Base-by-base conservation (phyloP, 768 basidiomycete genomes). In the Phanerochaete sordida region DNA sequence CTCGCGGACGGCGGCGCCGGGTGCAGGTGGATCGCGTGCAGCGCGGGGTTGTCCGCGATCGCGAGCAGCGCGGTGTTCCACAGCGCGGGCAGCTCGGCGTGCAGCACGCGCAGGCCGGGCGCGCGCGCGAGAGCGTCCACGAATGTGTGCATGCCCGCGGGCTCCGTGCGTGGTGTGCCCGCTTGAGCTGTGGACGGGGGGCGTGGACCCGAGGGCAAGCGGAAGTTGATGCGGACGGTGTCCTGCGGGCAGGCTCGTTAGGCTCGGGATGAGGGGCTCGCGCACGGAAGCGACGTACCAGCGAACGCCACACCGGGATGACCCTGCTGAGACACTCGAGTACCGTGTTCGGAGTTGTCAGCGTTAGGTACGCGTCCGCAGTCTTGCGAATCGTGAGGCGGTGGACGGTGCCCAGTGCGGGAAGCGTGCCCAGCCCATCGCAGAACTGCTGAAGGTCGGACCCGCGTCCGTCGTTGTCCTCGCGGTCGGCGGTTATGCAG, bases 11-110 rank as follows among this genome's bases (percentile, higher is more conserved):
- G 77, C 57, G 70, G 66, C 47, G 23, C 35, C 5, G 60, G 65
- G 46, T 68, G 58, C 56, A 76, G 69, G 16, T 63, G 54, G 65
- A 87, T 78, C 46, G 78, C 75, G 63, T 81, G 74, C 52, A 87
- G 74, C 1, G 71, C 57, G 0, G 79, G 77, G 69, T 86, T 87
- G 7, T 66, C 57, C 23, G 69, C 65, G 46, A 72, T 68, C 65
- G 77, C 64, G 59, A 84, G 77, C 58, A 86, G 76, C 15, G 80
- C 65, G 46, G 77, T 73, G 69, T 82, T 84, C 86, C 86, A 87
- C 0, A 85, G 73, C 3, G 79, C 76, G 1, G 86, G 86, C 6
- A 86, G 73, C 47, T 80, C 76, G 0, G 86, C 82, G 58, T 76
- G 73, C 55, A 88, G 75, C 1, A 74, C 77, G 62, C 76, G 80